A percentile compares a stretch with the other conserved stretches of the same genome.
phyloP scores from a whole-genome alignment of 192 early-diverging fungal species.

The Oehlia diaphana region DNA sequence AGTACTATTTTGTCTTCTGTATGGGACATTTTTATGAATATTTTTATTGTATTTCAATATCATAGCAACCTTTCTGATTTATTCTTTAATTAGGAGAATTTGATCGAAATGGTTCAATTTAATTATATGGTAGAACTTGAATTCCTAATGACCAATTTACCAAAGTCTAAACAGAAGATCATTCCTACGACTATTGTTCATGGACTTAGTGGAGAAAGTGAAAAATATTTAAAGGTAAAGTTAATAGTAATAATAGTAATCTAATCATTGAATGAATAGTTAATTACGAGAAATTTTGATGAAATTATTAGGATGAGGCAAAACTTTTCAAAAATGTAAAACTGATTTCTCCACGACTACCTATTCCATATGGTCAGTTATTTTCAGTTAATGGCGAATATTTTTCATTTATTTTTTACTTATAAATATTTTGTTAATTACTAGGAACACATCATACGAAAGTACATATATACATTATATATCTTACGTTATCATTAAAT shows the following conservation, averaged over 20 bases:
- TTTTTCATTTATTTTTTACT: neutral
- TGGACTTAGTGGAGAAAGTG: neutral
- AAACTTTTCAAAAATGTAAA: neutral
- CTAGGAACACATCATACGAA: neutral
- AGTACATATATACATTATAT: neutral
- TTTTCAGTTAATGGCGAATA: neutral
- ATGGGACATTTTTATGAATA: neutral
- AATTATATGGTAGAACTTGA: constrained; percentile 1
- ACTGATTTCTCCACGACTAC: neutral
- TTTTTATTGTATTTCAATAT: neutral
- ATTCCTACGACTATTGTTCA: neutral
- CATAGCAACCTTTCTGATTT: neutral
- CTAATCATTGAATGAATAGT: neutral
- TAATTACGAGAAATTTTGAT: neutral
- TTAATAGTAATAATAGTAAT: neutral
- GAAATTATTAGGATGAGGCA: neutral
- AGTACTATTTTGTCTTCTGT: neutral
- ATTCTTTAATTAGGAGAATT: neutral
- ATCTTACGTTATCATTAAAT: neutral
- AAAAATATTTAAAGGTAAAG: neutral
- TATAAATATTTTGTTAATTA: neutral
- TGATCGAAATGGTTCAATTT: neutral
- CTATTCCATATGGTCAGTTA: neutral
- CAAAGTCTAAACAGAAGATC: neutral
- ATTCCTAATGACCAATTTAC: neutral